These are phyloP conservation scores for Dimargaris verticillata DNA, from an alignment of 192 early-diverging fungal species.

Conservation along the genomic window DNA sequence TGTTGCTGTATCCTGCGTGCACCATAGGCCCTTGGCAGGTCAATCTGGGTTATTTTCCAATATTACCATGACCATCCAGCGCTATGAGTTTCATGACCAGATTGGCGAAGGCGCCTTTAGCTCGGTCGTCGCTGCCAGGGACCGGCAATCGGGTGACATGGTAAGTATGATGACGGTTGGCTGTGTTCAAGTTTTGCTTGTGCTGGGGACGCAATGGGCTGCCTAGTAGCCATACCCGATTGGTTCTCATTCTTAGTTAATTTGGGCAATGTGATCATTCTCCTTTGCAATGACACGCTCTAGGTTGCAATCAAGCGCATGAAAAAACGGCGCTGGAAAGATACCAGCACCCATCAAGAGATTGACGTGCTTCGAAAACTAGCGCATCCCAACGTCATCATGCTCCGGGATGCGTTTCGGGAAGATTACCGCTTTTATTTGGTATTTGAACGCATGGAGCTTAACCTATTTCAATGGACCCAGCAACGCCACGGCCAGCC, in stretches of 20 bases:
- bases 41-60: too few species aligned
- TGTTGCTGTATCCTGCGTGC: too few species aligned
- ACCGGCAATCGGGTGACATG: constrained; percentile 25
- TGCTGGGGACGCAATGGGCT: too few species aligned
- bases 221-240: background rate
- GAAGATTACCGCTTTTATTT: constrained; percentile 75
- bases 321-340: constrained; percentile 39
- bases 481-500: constrained; percentile 47
- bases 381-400: constrained; percentile 70
- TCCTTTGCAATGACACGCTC: background rate
- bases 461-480: constrained; percentile 83
- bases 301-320: constrained; percentile 31
- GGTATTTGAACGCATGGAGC: constrained; percentile 93
- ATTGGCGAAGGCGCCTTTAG: constrained; percentile 36
- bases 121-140: constrained; percentile 28
- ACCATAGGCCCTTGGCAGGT: too few species aligned
- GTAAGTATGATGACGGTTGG: constrained; percentile 3
- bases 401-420: constrained; percentile 68
- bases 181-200: too few species aligned
- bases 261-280: too few species aligned
- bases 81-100: constrained; percentile 26
- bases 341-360: constrained; percentile 30
- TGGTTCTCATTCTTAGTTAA: too few species aligned
- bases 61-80: constrained; percentile 12
- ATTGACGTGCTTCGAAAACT: constrained; percentile 28